A percentile compares a stretch with the other conserved stretches of the same genome.
Conservation (phyloP, 169 alveolate species). For the Miamiensis avidus region DNA sequence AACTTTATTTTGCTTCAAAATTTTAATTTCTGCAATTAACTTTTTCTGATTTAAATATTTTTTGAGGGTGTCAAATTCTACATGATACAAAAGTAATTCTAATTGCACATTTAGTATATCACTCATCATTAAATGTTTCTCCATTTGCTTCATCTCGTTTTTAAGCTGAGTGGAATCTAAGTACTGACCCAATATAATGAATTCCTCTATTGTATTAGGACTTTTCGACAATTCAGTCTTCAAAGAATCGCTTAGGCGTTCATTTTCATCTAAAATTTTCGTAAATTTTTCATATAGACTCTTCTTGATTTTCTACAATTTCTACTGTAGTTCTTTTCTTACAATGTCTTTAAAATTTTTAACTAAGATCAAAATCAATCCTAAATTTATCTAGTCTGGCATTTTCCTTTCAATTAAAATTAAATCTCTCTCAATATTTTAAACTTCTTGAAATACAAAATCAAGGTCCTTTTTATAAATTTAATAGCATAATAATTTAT, state of each 20-base stretch:
- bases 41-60: no score
- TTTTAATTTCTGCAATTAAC: no score
- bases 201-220: conserved; percentile 3
- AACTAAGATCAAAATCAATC: not conserved
- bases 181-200: not conserved
- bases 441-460: not conserved
- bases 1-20: no score
- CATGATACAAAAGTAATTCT: no score
- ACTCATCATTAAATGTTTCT: not conserved
- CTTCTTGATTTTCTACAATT: not conserved
- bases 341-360: not conserved
- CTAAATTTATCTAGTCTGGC: conserved; percentile 12
- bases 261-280: conserved; percentile 1
- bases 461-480: no score
- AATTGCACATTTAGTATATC: no score
- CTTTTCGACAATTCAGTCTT: not conserved
- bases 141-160: not conserved
- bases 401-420: not conserved
- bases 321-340: not conserved
- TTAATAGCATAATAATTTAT: no score
- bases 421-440: conserved; percentile 1
- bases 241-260: not conserved
- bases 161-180: not conserved
- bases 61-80: no score
- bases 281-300: not conserved